phyloP scores from a whole-genome alignment of 1,139 yeast species.

The Saccharomyces hybrid region DNA sequence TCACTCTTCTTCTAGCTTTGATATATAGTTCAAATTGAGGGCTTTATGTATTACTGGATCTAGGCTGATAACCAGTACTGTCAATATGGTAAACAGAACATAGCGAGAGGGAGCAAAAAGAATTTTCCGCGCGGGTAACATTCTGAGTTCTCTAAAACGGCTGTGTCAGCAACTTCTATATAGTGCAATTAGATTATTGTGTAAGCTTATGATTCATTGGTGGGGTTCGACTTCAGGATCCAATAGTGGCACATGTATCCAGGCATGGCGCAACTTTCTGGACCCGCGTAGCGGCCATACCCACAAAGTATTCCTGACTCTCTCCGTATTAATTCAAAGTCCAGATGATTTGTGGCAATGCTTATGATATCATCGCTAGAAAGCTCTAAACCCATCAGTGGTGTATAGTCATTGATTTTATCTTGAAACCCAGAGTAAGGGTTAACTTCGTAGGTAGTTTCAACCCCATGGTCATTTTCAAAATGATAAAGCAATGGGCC shows the following conservation, averaged over 20 bases:
- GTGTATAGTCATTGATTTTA: conserved; percentile 6
- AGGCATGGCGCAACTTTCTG: conserved; percentile 7
- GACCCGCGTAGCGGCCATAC: conserved; percentile 10
- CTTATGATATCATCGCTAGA: conserved; percentile 11
- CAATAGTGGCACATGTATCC: conserved; percentile 15
- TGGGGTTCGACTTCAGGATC: conserved; percentile 8
- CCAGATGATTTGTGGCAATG: conserved; percentile 7
- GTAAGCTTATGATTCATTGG: not conserved
- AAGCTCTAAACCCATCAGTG: conserved; percentile 15
- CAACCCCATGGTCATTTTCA: conserved; percentile 44
- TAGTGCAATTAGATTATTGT: not conserved
- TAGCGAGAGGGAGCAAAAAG: not conserved
- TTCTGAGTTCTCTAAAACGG: not conserved
- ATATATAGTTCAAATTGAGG: not conserved
- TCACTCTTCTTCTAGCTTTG: not conserved
- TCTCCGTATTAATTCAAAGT: conserved; percentile 8
- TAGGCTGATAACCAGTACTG: not conserved
- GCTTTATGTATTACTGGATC: not conserved
- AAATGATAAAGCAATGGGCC: conserved; percentile 88
- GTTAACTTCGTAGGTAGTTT: conserved; percentile 11
- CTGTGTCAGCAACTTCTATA: not conserved
- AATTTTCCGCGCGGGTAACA: not conserved
- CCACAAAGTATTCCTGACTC: conserved; percentile 8
- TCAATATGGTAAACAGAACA: not conserved
- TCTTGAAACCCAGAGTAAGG: conserved; percentile 9